phyloP scores from a whole-genome alignment of 169 alveolate species.

The Plasmodium blacklocki region DNA sequence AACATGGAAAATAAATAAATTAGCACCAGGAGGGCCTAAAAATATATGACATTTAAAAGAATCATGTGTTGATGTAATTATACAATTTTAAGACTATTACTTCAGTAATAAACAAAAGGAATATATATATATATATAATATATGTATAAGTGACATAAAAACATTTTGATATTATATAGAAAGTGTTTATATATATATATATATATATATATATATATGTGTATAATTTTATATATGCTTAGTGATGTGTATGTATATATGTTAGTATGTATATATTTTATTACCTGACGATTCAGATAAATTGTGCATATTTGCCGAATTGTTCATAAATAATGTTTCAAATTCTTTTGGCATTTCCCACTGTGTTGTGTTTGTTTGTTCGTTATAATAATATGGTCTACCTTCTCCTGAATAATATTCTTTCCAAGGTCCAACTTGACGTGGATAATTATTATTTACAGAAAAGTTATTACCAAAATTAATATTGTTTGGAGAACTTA shows the following conservation, averaged over 20 bases:
- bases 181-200: too few species aligned
- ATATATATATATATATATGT: too few species aligned
- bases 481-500: constrained; percentile 62
- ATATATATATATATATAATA: too few species aligned
- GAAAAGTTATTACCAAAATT: constrained; percentile 33
- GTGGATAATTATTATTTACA: constrained; percentile 84
- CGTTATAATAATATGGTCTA: constrained; percentile 89
- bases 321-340: constrained; percentile 68
- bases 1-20: constrained; percentile 93
- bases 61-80: too few species aligned
- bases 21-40: constrained; percentile 94
- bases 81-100: too few species aligned
- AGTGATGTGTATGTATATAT: too few species aligned
- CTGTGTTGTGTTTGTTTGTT: constrained; percentile 89
- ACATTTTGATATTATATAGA: too few species aligned
- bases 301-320: constrained; percentile 65
- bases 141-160: too few species aligned
- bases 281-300: constrained; percentile 79
- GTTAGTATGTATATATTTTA: neutral
- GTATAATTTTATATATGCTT: too few species aligned
- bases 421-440: constrained; percentile 90
- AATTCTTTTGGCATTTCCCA: constrained; percentile 94
- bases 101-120: too few species aligned
- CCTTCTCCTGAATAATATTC: constrained; percentile 92
- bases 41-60: neutral